A percentile compares a stretch with the other conserved stretches of the same genome.
These are phyloP conservation scores for Limonium bicolor DNA, from an alignment of 148 eudicot species.

Conservation along the genomic window DNA sequence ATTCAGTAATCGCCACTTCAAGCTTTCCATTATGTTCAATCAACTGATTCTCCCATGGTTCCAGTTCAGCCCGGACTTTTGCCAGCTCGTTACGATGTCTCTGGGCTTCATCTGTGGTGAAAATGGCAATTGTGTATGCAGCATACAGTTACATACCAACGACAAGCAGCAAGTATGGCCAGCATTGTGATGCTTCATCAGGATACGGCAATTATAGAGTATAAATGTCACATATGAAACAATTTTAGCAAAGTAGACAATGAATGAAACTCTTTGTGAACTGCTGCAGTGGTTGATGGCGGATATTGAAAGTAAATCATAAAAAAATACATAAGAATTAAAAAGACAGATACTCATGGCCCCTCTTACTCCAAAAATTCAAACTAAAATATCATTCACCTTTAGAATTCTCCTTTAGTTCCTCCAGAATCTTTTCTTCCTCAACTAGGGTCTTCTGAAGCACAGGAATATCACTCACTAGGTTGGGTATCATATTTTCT, in stretches of 20 bases:
- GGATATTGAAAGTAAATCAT: background rate
- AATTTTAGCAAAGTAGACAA: no score
- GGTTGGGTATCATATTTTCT: constrained; percentile 44
- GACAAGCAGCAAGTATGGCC: no score
- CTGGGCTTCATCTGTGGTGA: constrained; percentile 97
- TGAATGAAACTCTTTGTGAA: no score
- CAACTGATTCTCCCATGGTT: constrained; percentile 91
- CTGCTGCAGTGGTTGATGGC: no score
- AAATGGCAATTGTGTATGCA: no score
- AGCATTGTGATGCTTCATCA: no score
- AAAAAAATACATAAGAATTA: background rate
- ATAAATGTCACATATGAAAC: no score
- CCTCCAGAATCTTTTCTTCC: constrained; percentile 66
- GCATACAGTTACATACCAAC: no score
- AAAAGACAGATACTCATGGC: background rate
- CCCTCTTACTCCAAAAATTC: background rate
- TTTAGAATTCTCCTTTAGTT: constrained; percentile 60
- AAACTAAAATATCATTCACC: constrained; percentile 41
- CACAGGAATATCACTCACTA: constrained; percentile 62
- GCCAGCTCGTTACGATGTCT: constrained; percentile 47
- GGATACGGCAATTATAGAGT: no score
- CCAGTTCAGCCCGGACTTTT: constrained; percentile 69
- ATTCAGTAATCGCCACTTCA: constrained; percentile 77
- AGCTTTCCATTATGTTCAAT: constrained; percentile 89
- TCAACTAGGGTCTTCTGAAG: constrained; percentile 53